phyloP scores from a whole-genome alignment of 441 rosid species.

The Eruca vesicaria region DNA sequence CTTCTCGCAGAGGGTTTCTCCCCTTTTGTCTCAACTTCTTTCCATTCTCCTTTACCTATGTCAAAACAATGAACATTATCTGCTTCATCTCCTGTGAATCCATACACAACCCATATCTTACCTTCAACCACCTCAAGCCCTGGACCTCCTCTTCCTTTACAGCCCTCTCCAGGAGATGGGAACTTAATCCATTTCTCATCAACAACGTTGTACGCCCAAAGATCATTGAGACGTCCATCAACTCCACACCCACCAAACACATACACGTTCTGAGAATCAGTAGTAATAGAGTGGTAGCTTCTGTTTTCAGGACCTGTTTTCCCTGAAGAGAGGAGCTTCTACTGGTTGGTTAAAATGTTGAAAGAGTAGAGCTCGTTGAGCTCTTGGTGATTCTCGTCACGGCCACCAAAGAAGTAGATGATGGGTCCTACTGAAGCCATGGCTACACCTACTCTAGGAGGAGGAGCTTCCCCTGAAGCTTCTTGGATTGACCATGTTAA shows the following conservation, averaged over 20 bases:
- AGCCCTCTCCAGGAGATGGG: constrained; percentile 57
- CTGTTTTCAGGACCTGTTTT: constrained; percentile 60
- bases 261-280: constrained; percentile 60
- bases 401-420: constrained; percentile 81
- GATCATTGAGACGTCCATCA: constrained; percentile 75
- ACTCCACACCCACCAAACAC: constrained; percentile 87
- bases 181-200: constrained; percentile 58
- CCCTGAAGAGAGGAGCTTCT: constrained; percentile 61
- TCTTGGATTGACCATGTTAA: constrained; percentile 60
- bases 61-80: constrained; percentile 78
- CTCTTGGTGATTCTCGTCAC: constrained; percentile 64
- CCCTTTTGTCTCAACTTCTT: constrained; percentile 59
- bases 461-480: constrained; percentile 72
- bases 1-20: constrained; percentile 76
- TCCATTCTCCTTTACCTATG: constrained; percentile 53
- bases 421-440: constrained; percentile 64
- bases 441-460: constrained; percentile 86
- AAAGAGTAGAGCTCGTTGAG: constrained; percentile 75
- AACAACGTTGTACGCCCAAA: constrained; percentile 70
- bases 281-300: constrained; percentile 74
- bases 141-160: constrained; percentile 79
- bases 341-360: constrained; percentile 52
- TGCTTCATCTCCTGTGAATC: constrained; percentile 67
- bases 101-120: constrained; percentile 84
- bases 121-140: constrained; percentile 62